Base-by-base conservation (phyloP, 2,329 filamentous ascomycete genomes). In the Colletotrichum truncatum region DNA sequence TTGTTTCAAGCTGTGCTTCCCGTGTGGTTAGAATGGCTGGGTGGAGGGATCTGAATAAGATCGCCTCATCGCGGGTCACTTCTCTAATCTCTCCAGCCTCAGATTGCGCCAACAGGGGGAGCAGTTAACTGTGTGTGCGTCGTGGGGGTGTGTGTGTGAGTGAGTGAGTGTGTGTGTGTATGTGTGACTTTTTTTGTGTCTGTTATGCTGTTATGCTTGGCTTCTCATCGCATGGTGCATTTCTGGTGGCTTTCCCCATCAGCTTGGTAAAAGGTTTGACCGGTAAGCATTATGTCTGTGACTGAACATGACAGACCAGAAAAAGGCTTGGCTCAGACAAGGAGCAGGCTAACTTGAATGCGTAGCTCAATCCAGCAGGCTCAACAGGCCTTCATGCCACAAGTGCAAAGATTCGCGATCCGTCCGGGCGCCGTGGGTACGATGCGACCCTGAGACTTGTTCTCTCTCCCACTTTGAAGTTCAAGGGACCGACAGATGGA, bases 301-400 rank as follows among this genome's bases (percentile, higher is more conserved):
- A 49, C 55, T 66, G 55, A 58, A 63, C 63, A 62, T 36, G 57
- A 49, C 16, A 56, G 41, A 54, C 54, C 61, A 32, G 16, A 45
- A 23, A 65, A 65, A 65, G n/a, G 62, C 62, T 65, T 65, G 62
- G 56, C 49, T 55, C 49, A 62, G 57, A 41, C 45, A 45, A 48
- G 36, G 51, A 51, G 28, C 63, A 49, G 49, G 49, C 45, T 26
- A 54, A 55, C 49, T 55, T 28, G 43, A 66, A 43, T 58, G 57
- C 63, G 63, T 58, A 66, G 62, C 63, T 66, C 57, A 66, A 66
- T 66, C 63, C 57, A 49, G 63, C 63, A 66, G 54, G 63, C 63
- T 58, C 32, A 66, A 51, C 43, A 63, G 49, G 57, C 57, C 49
- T 36, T 65, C 55, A 57, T 65, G 57, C 57, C 43, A 65, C 18